These are phyloP conservation scores for Fagus crenata DNA, from an alignment of 306 rosid species.

Conservation along the genomic window DNA sequence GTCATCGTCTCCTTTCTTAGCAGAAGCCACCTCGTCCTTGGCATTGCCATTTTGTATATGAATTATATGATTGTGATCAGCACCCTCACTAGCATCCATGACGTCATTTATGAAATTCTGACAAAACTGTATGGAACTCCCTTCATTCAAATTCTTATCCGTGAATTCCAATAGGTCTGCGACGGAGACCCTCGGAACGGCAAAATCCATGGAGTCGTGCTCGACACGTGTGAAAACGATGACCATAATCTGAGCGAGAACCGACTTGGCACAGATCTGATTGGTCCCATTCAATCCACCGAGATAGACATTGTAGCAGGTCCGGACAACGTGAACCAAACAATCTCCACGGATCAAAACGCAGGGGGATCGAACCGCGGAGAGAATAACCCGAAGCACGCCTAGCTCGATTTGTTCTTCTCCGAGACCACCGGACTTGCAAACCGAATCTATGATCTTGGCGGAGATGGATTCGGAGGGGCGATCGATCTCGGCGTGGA, in stretches of 20 bases:
- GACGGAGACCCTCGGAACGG: conserved; percentile 57
- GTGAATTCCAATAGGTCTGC: conserved; percentile 82
- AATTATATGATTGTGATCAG: no score
- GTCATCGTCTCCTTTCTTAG: conserved; percentile 18
- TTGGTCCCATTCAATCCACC: conserved; percentile 86
- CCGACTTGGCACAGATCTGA: conserved; percentile 98
- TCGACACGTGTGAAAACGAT: conserved; percentile 76
- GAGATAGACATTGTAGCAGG: conserved; percentile 89
- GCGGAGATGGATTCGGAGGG: conserved; percentile 24
- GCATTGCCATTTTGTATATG: conserved; percentile 44
- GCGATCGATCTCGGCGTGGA: conserved; percentile 72
- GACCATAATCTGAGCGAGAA: conserved; percentile 88
- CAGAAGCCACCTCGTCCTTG: no score
- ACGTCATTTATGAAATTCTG: conserved; percentile 87
- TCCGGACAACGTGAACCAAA: conserved; percentile 75
- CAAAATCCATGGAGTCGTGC: conserved; percentile 70
- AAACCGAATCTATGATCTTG: conserved; percentile 66
- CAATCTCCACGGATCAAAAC: conserved; percentile 79
- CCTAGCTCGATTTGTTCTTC: conserved; percentile 80
- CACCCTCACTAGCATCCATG: conserved; percentile 74
- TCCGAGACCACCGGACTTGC: conserved; percentile 76
- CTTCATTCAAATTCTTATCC: conserved; percentile 94
- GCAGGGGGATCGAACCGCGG: conserved; percentile 77
- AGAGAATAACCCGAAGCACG: conserved; percentile 73
- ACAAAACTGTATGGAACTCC: conserved; percentile 72